A percentile compares a stretch with the other conserved stretches of the same genome.
phyloP scores from a whole-genome alignment of 2,329 filamentous ascomycete genomes.

The Paecilomyces niveus region DNA sequence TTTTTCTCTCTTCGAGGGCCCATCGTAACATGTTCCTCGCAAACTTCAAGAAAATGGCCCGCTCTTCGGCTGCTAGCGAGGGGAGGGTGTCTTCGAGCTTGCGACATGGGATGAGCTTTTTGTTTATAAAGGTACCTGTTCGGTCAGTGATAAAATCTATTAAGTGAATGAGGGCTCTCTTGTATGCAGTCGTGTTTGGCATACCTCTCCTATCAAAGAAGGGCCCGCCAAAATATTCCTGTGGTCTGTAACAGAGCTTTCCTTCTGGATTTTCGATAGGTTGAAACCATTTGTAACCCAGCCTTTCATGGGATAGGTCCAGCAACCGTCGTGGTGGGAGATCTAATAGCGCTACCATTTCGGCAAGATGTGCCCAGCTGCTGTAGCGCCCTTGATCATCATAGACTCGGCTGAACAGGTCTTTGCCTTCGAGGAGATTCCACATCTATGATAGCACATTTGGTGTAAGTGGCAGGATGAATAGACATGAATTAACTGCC shows the following conservation, averaged over 20 bases:
- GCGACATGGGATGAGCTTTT: background rate
- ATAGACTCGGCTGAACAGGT: conserved; percentile 25
- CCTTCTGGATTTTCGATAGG: conserved; percentile 8
- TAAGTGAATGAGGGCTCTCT: background rate
- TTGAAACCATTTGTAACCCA: conserved; percentile 10
- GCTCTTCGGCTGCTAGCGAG: background rate
- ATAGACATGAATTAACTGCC: background rate
- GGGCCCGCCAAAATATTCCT: conserved; percentile 16
- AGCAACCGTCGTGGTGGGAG: conserved; percentile 24
- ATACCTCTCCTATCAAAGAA: conserved; percentile 19
- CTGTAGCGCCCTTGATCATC: conserved; percentile 22
- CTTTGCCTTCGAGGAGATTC: conserved; percentile 24
- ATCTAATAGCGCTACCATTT: conserved; percentile 34
- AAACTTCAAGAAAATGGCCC: background rate
- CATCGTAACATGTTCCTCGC: background rate
- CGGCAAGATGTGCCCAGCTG: conserved; percentile 28
- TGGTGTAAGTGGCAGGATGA: background rate
- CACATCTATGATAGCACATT: conserved; percentile 10
- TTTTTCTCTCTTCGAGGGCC: background rate
- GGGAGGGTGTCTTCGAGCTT: background rate
- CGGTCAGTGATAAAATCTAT: background rate
- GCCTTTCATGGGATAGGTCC: conserved; percentile 10
- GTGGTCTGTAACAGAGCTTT: conserved; percentile 10
- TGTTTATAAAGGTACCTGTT: background rate
- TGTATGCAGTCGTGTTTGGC: background rate